Conservation (phyloP, 805 yeast species). For the Maudiozyma saulgeensis region DNA sequence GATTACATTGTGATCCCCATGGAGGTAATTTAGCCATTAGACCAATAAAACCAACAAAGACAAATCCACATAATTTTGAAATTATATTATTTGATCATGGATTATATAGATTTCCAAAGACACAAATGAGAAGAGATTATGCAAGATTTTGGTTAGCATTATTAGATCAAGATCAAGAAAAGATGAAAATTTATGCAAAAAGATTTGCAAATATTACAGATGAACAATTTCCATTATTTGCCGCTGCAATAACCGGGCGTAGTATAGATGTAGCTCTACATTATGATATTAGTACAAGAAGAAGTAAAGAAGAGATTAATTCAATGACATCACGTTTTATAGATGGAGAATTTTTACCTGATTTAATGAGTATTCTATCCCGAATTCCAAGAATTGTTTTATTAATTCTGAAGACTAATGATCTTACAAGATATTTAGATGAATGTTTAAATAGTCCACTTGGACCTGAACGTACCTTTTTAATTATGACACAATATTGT, state of each 20-base stretch:
- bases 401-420: conserved; percentile 86
- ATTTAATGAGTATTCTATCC: conserved; percentile 70
- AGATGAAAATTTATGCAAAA: conserved; percentile 66
- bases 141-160: conserved; percentile 90
- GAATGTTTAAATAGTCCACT: conserved; percentile 72
- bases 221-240: conserved; percentile 71
- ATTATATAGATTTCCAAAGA: conserved; percentile 73
- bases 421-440: conserved; percentile 80
- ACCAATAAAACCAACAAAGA: conserved; percentile 16
- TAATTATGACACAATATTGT: conserved; percentile 86
- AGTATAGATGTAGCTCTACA: conserved; percentile 68
- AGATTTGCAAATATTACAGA: conserved; percentile 70
- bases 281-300: conserved; percentile 45
- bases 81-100: conserved; percentile 93
- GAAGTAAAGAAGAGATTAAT: conserved; percentile 54
- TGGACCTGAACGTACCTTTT: conserved; percentile 79
- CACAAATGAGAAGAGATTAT: conserved; percentile 67
- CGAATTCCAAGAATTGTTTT: conserved; percentile 78
- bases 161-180: conserved; percentile 54
- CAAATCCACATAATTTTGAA: conserved; percentile 67
- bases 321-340: conserved; percentile 56
- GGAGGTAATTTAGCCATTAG: conserved; percentile 92
- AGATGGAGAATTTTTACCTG: conserved; percentile 56
- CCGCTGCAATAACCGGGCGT: conserved; percentile 92
- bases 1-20: conserved; percentile 96